Conservation (phyloP, 306 rosid species). For the Argentina anserina region DNA sequence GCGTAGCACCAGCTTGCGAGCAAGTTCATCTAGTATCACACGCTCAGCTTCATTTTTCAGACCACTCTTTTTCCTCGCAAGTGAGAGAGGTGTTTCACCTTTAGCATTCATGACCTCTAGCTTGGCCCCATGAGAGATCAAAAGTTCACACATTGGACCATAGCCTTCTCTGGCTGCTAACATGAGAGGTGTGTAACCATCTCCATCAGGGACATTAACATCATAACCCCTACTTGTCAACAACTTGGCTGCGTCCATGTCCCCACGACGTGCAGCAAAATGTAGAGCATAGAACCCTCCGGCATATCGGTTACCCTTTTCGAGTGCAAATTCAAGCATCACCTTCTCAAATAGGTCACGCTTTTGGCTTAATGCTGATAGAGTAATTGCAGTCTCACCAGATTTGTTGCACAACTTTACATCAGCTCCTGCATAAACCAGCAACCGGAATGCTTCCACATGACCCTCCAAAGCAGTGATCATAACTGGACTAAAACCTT, state of each 20-base stretch:
- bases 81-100: constrained; percentile 75
- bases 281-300: constrained; percentile 87
- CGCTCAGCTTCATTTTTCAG: constrained; percentile 43
- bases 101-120: constrained; percentile 42
- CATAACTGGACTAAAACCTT: constrained; percentile 79
- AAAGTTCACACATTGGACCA: constrained; percentile 54
- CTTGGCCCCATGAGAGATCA: constrained; percentile 64
- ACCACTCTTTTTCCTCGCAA: constrained; percentile 46
- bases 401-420: constrained; percentile 62
- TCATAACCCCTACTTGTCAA: constrained; percentile 75
- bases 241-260: constrained; percentile 62
- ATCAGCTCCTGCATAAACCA: constrained; percentile 86
- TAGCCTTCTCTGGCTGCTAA: constrained; percentile 89
- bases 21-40: constrained; percentile 65
- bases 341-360: constrained; percentile 74
- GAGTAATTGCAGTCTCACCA: constrained; percentile 69
- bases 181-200: constrained; percentile 86
- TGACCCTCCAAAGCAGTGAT: constrained; percentile 68
- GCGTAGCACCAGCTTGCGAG: constrained; percentile 50
- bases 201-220: constrained; percentile 69
- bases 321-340: constrained; percentile 83
- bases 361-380: constrained; percentile 52
- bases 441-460: constrained; percentile 67
- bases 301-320: constrained; percentile 60
- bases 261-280: constrained; percentile 85